These are phyloP conservation scores for Epichloe elymi DNA, from an alignment of 2,329 filamentous ascomycete species.

Conservation along the genomic window DNA sequence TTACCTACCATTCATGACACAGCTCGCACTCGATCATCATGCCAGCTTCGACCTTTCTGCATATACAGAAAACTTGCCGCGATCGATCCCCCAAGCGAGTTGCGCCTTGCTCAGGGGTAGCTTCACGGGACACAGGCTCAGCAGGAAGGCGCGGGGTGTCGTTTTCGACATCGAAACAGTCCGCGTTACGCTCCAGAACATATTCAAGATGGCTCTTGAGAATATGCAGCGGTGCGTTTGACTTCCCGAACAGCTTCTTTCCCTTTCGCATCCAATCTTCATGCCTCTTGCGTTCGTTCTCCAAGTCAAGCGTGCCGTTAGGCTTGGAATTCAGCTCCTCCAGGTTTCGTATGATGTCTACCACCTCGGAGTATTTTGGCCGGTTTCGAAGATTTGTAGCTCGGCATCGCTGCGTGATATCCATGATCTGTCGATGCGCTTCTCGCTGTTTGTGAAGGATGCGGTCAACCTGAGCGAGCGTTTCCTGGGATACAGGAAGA, in stretches of 20 bases:
- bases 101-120: conserved; percentile 40
- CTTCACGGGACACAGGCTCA: conserved; percentile 80
- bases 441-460: conserved; percentile 94
- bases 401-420: conserved; percentile 65
- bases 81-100: conserved; percentile 48
- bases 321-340: conserved; percentile 89
- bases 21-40: conserved; percentile 99
- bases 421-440: conserved; percentile 76
- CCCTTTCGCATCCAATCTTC: conserved; percentile 99
- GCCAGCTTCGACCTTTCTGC: conserved; percentile 79
- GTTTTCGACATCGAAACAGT: conserved; percentile 75
- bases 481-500: conserved; percentile 72
- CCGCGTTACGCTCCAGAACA: conserved; percentile 75
- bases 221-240: conserved; percentile 92
- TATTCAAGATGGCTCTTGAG: conserved; percentile 89
- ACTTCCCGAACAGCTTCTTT: conserved; percentile 96
- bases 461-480: conserved; percentile 69
- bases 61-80: conserved; percentile 91
- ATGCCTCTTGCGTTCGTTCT: conserved; percentile 86
- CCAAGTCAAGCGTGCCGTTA: conserved; percentile 77
- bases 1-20: conserved; percentile 83
- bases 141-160: conserved; percentile 84
- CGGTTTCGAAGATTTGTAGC: conserved; percentile 63
- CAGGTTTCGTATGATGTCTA: conserved; percentile 74
- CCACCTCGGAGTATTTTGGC: conserved; percentile 80